phyloP scores from a whole-genome alignment of 331 rosid genomes.

The Phaseolus coccineus region DNA sequence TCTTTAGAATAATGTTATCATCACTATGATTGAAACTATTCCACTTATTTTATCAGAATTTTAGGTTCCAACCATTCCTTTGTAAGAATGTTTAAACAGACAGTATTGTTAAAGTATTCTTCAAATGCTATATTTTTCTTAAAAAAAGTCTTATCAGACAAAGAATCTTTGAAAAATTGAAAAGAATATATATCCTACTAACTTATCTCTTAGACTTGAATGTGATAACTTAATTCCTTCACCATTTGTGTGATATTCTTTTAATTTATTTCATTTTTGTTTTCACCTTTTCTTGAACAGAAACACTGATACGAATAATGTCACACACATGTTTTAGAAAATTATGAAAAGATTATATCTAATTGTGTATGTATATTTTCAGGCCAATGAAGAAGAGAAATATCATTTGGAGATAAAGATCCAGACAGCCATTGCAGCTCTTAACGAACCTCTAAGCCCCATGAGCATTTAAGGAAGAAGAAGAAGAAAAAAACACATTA shows the following conservation, averaged over 20 bases:
- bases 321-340: no score
- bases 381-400: conserved; percentile 93
- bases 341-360: neutral
- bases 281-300: no score
- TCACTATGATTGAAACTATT: neutral
- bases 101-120: neutral
- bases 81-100: neutral
- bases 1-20: no score
- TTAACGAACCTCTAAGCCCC: conserved; percentile 80
- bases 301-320: no score
- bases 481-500: neutral
- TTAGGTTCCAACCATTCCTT: neutral
- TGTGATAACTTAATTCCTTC: no score
- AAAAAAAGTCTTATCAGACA: neutral
- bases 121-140: neutral
- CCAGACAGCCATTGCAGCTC: conserved; percentile 76
- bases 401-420: conserved; percentile 69
- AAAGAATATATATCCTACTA: no score
- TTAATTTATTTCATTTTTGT: no score
- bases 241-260: no score
- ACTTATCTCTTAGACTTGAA: no score
- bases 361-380: conserved; percentile 38
- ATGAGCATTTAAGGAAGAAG: conserved; percentile 61
- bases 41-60: neutral
- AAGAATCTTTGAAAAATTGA: no score